Evolutionary conservation across 495 filamentous ascomycete genomes (phyloP), one percentile per base, ranked within the genome.

Genomic region (Tuber umbilicatum): DNA sequence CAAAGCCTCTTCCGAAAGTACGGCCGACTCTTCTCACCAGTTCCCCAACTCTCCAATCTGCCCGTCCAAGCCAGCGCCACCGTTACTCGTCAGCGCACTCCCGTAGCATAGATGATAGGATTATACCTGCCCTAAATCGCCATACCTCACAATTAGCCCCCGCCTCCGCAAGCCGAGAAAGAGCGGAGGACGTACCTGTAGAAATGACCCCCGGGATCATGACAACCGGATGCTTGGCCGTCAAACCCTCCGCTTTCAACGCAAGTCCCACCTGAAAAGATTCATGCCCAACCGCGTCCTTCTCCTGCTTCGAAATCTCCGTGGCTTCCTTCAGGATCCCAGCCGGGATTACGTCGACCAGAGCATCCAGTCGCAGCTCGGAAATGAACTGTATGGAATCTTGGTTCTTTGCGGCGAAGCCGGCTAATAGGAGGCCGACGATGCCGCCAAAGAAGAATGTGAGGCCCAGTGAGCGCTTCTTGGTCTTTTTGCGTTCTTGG

Each of bases 161-260:
- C 55, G 35, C 55, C 31, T 64, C 55, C 27, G 60, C 74, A 60
- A 78, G 72, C 35, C 43, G 43, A 41, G 60, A 74, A 67, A 68
- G 60, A 74, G 50, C 67, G 67, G 31, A 47, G 38, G 64, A 35
- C 45, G 41, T 79, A 80, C 96, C 96, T 0, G 95, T 99, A 3
- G 95, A 98, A 76, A 98, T 98, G 12, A 98, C 96, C 0, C 95
- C 95, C 14, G 95, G 95, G 42, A 82, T 74, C 94, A 99, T 97
- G 77, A 99, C 90, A 68, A 98, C 91, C 14, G 95, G 94, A 81
- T 97, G 93, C 73, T 91, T 87, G 10, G 91, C 94, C n/a, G 85
- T 80, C 23, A 98, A 84, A 5, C 95, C 95, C 83, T 97, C 90
- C n/a, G 90, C 86, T 47, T 89, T 89, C 60, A 93, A 89, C 75